Evolutionary conservation across 2,329 filamentous ascomycete genomes (phyloP), one percentile per base, ranked within the genome.

Genomic region (Helotiales sp.): DNA sequence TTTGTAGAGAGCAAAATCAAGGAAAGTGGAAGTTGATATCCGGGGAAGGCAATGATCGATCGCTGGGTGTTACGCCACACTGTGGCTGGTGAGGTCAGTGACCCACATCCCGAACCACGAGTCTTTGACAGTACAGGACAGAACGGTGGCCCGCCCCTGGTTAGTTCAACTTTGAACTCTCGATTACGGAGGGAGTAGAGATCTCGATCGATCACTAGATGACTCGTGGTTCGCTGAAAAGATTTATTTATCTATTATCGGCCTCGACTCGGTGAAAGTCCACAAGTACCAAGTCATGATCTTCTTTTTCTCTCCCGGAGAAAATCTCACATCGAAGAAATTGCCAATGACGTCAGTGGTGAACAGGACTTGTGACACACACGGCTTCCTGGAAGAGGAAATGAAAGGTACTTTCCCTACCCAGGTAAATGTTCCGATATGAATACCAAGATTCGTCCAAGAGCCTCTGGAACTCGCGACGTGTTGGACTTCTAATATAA

Each of bases 11-110:
- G 40, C 8, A 32, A 43, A 52, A 32, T 52, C 60, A 66, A 30
- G 37, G 58, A 52, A 57, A 8, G 26, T 22, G 22, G 61, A 47
- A 54, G 4, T 22, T 24, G 32, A 54, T 26, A 43, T 50, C 55
- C 59, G 60, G 52, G 60, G 47, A 13, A 24, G 43, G 34, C 2
- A 61, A 55, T 32, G 60, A 66, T 63, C 50, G 60, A 66, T 63
- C 50, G 37, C 11, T 52, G 54, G 22, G 24, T 17, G 4, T 34
- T 20, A n/a, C 64, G 59, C 63, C 63, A 61, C 63, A 61, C 34
- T 63, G 64, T 66, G 64, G 64, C 64, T 66, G 60, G 60, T 66
- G 64, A 66, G 54, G 40, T 59, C 64, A 66, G 34, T 15, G n/a
- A 45, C 10, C 49, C 32, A 55, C 49, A 57, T 30, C 6, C 37